Conservation (phyloP, 2,329 filamentous ascomycete genomes). For the Colletotrichum sp. region DNA sequence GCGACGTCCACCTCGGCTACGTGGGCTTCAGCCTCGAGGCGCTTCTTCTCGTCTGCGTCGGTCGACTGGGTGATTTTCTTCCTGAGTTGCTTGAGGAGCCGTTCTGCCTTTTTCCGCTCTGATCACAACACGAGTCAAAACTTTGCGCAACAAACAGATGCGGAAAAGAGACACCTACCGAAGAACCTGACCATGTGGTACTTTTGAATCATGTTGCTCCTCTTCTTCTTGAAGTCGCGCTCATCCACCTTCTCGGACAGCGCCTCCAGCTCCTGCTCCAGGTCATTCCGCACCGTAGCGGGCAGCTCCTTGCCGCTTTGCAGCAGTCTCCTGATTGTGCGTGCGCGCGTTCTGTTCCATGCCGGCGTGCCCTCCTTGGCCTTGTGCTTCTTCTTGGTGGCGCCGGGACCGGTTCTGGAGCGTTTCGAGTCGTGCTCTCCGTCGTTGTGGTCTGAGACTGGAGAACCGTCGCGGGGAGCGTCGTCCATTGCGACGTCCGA, state of each 20-base stretch:
- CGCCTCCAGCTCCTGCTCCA: constrained; percentile 74
- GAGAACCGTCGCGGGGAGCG: constrained; percentile 13
- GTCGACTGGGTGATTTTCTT: constrained; percentile 59
- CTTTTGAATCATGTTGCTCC: constrained; percentile 74
- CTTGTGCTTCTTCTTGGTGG: constrained; percentile 42
- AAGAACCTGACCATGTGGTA: constrained; percentile 89
- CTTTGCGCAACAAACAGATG: not conserved
- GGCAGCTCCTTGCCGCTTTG: constrained; percentile 67
- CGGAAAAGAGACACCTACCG: constrained; percentile 52
- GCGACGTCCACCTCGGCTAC: constrained; percentile 75
- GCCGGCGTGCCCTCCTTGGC: constrained; percentile 55
- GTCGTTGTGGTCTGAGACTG: constrained; percentile 16
- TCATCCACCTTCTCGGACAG: constrained; percentile 69
- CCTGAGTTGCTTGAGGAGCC: constrained; percentile 68
- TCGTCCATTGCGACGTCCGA: constrained; percentile 3
- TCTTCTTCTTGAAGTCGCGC: constrained; percentile 64
- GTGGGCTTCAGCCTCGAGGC: constrained; percentile 64
- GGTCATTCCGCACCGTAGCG: constrained; percentile 69
- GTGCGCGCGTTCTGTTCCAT: constrained; percentile 73
- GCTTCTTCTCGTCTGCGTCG: constrained; percentile 55
- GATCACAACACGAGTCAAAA: not conserved
- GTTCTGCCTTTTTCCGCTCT: constrained; percentile 77
- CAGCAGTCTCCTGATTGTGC: constrained; percentile 72
- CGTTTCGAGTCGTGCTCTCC: constrained; percentile 36
- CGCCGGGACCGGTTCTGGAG: constrained; percentile 29